These are phyloP conservation scores for Coniochaeta sp. DNA, from an alignment of 2,329 filamentous ascomycete genomes.

Conservation along the genomic window DNA sequence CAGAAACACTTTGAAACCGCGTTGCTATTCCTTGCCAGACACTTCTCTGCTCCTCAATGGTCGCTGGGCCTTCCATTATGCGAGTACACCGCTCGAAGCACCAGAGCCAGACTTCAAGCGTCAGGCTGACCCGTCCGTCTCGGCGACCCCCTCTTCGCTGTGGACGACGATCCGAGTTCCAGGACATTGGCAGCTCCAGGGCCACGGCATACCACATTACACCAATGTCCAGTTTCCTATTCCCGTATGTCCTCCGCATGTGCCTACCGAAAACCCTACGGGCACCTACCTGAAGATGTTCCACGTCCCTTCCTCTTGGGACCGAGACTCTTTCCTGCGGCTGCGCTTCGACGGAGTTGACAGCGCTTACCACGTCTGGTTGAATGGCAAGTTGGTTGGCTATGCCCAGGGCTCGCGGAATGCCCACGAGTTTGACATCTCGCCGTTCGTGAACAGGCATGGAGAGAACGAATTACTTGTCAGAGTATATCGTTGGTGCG, in stretches of 20 bases:
- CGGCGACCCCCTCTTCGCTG: slow-evolving; percentile 7
- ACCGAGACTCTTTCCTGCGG: slow-evolving; percentile 40
- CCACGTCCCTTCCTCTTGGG: slow-evolving; percentile 40
- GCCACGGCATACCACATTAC: slow-evolving; percentile 59
- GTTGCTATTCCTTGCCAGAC: slow-evolving; percentile 45
- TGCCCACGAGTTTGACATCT: slow-evolving; percentile 62
- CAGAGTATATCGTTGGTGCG: slow-evolving; percentile 64
- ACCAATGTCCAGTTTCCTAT: slow-evolving; percentile 63
- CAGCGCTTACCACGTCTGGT: slow-evolving; percentile 61
- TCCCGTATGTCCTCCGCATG: slow-evolving; percentile 55
- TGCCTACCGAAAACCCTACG: slow-evolving; percentile 57
- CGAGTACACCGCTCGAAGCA: slow-evolving; percentile 35
- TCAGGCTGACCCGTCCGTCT: not conserved
- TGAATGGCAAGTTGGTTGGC: slow-evolving; percentile 57
- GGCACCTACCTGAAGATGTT: slow-evolving; percentile 55
- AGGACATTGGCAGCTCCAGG: slow-evolving; percentile 64
- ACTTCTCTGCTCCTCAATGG: slow-evolving; percentile 45
- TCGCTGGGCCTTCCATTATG: slow-evolving; percentile 48
- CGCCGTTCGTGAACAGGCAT: slow-evolving; percentile 30
- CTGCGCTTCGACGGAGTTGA: slow-evolving; percentile 67
- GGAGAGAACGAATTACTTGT: slow-evolving; percentile 50
- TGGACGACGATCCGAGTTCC: slow-evolving; percentile 53
- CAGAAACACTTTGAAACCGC: slow-evolving; percentile 43
- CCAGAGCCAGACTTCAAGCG: slow-evolving; percentile 24
- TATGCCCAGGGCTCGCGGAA: slow-evolving; percentile 65